A percentile compares a stretch with the other conserved stretches of the same genome.
Evolutionary conservation across 2,329 filamentous ascomycete genomes (phyloP).

Genomic region (Cladosporium colombiae): DNA sequence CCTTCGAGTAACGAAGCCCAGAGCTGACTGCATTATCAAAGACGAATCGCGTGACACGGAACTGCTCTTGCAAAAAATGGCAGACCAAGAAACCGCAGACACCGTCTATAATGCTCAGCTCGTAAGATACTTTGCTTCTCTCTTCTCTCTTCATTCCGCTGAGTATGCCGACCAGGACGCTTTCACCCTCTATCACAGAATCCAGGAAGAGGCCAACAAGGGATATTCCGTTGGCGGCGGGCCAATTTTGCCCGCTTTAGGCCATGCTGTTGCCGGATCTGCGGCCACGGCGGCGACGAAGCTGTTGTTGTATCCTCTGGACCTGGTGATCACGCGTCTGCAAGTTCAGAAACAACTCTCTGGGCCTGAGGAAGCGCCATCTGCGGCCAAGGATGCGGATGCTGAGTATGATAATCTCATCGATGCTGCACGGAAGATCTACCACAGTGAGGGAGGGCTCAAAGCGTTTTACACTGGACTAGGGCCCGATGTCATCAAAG

Average conservation of each 20-base stretch:
- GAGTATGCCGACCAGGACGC: slow-evolving; percentile 29
- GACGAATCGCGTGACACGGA: not conserved
- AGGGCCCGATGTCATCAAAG: slow-evolving; percentile 47
- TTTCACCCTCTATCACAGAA: slow-evolving; percentile 33
- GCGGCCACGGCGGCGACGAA: slow-evolving; percentile 78
- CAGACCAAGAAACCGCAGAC: slow-evolving; percentile 5
- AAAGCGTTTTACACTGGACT: slow-evolving; percentile 63
- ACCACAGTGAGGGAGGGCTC: slow-evolving; percentile 67
- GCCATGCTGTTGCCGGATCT: slow-evolving; percentile 79
- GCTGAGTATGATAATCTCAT: slow-evolving; percentile 63
- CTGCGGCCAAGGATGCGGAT: slow-evolving; percentile 36
- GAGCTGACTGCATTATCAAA: slow-evolving; percentile 18
- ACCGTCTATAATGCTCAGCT: slow-evolving; percentile 31
- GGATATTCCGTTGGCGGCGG: slow-evolving; percentile 23
- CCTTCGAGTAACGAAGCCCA: not conserved
- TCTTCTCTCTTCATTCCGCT: slow-evolving; percentile 23
- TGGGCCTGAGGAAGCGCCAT: slow-evolving; percentile 37
- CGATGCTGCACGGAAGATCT: slow-evolving; percentile 72
- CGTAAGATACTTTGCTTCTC: slow-evolving; percentile 27
- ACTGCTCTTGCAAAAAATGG: slow-evolving; percentile 4
- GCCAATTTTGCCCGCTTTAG: slow-evolving; percentile 68
- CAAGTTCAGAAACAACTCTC: slow-evolving; percentile 71
- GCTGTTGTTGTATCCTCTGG: slow-evolving; percentile 75
- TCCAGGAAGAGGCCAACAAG: slow-evolving; percentile 27
- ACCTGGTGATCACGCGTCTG: slow-evolving; percentile 77